Evolutionary conservation across 257 asterid species (phyloP), one percentile per base, ranked within the genome.

Genomic region (Solanum arcanum): DNA sequence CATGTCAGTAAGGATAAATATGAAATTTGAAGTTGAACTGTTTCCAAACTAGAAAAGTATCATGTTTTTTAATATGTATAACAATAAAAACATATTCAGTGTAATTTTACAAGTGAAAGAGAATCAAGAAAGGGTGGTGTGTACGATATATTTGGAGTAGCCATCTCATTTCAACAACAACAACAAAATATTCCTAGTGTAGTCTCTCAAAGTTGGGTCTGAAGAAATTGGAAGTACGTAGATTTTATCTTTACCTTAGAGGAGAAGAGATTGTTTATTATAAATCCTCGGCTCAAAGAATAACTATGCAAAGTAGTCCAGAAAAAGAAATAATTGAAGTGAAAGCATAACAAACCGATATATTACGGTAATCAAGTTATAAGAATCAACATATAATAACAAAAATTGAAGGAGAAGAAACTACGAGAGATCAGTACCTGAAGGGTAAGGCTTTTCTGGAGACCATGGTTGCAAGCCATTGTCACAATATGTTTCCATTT

Each of bases 401-500:
- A 62, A 23, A 23, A 62, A n/a, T 62, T 2, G 1, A 62, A 62
- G 31, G 70, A 62, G 4, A 62, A 62, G 31, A 62, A 62, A n/a
- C 16, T n/a, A 62, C 70, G 6, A n/a, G 6, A n/a, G 31, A 62
- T 23, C 15, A 23, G 2, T n/a, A 62, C 99, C 98, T 91, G 99
- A 86, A 87, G 98, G 96, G 88, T 93, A 96, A 84, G 97, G 89
- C 93, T 97, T 97, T 42, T 91, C 84, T 77, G 95, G 85, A 42
- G 86, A 78, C 99, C 99, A 97, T 60, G 99, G 99, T 83, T 94
- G 89, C 91, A 97, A 44, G 25, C 98, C 99, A 89, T 92, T 83
- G 49, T 94, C 95, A 91, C 99, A 97, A 31, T 97, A 97, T 0
- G 95, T 91, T 91, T 97, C 99, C 94, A 97, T 95, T 85, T 96